Evolutionary conservation across 805 yeast species (phyloP), one percentile per base, ranked within the genome.

Genomic region (Kazachstania bromeliacearum): DNA sequence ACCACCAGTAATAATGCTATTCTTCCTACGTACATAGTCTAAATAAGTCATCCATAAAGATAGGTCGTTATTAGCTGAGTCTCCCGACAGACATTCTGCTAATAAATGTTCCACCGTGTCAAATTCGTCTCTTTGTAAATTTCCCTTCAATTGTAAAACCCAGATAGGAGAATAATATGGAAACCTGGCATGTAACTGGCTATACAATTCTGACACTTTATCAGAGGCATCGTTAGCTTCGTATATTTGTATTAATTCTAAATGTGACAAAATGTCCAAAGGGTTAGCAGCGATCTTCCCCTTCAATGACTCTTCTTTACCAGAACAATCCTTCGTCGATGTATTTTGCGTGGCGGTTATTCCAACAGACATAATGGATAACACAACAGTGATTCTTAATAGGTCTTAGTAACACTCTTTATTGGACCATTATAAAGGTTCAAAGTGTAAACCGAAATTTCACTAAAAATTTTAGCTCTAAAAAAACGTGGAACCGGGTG

Each of bases 1-100:
- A 24, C 92, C 92, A 17, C 89, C 94, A 4, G 87, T 79, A 36
- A 80, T 73, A 16, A 80, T 68, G 48, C 82, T 77, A 37, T 71
- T 69, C 36, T 67, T 66, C 33, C 85, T 67, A 38, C 88, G 75
- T 20, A 88, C 85, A 55, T 83, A 85, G 31, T 71, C 73, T 20
- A 92, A 70, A 57, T 89, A 89, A n/a, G 72, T 61, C 37, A 75
- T 67, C 79, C 94, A 89, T 18, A 89, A 59, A 17, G 71, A 70
- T 19, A 85, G 77, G 46, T 80, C 76, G 35, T 71, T 74, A 14
- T 55, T 57, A 29, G 48, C 53, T 10, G 34, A 34, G 17, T 51
- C 50, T 8, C 57, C 59, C 13, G 77, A 69, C 29, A 88, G 66
- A 50, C 85, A 75, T 35, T 77, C 65, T 6, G 74, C 66, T 47